Percentiles rank a stretch among this genome's conserved stretches.
These are phyloP conservation scores for Pichia sp. DNA, from an alignment of 1,139 yeast species.

Conservation along the genomic window DNA sequence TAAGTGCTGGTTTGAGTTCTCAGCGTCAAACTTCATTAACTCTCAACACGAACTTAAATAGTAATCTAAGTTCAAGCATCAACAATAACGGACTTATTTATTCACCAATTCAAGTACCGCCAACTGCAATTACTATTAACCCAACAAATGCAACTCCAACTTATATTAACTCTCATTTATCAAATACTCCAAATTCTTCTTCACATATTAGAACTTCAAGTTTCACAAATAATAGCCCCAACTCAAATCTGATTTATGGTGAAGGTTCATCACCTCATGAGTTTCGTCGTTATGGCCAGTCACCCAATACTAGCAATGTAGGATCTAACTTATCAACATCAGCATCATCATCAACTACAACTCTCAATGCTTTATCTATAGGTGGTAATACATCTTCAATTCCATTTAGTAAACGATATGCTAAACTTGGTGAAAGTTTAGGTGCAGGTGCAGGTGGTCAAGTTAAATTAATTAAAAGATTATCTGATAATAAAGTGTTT, in stretches of 20 bases:
- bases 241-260: slow-evolving; percentile 9
- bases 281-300: slow-evolving; percentile 12
- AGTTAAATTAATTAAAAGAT: slow-evolving; percentile 76
- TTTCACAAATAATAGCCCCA: slow-evolving; percentile 5
- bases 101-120: slow-evolving; percentile 18
- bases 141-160: slow-evolving; percentile 21
- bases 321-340: slow-evolving; percentile 21
- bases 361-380: slow-evolving; percentile 21
- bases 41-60: no score
- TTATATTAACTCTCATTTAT: neutral
- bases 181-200: slow-evolving; percentile 10
- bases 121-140: slow-evolving; percentile 16
- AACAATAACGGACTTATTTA: slow-evolving; percentile 5
- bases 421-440: slow-evolving; percentile 79
- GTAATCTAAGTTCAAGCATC: neutral
- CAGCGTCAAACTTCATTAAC: slow-evolving; percentile 21
- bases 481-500: slow-evolving; percentile 76
- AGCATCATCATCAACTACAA: slow-evolving; percentile 13
- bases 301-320: slow-evolving; percentile 11
- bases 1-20: slow-evolving; percentile 28
- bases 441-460: slow-evolving; percentile 99
- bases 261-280: slow-evolving; percentile 16
- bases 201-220: slow-evolving; percentile 4
- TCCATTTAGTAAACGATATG: slow-evolving; percentile 66
- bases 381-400: slow-evolving; percentile 49